Conservation (phyloP, 139 green algal genomes). For the Picochlorum sp. region DNA sequence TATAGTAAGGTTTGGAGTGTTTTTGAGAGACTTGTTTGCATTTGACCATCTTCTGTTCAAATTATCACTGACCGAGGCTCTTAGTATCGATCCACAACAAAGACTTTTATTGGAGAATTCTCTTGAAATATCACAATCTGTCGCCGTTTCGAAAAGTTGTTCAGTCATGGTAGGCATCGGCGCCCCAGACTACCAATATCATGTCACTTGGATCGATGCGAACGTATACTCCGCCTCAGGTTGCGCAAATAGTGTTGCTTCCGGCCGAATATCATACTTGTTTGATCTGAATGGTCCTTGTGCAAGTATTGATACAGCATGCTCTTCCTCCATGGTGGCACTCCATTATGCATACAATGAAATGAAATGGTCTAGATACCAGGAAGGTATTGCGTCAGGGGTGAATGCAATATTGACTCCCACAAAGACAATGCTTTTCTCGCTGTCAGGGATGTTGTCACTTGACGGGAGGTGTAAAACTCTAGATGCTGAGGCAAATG, state of each 20-base stretch:
- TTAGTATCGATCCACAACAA: constrained; percentile 65
- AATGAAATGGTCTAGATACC: constrained; percentile 17
- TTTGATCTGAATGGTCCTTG: constrained; percentile 63
- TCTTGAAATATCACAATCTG: constrained; percentile 10
- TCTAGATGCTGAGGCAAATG: constrained; percentile 47
- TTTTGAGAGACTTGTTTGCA: constrained; percentile 31
- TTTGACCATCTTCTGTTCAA: constrained; percentile 63
- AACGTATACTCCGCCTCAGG: constrained; percentile 62
- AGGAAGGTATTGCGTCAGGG: constrained; percentile 41
- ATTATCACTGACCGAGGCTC: constrained; percentile 30
- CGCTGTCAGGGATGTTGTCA: constrained; percentile 28
- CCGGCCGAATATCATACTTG: constrained; percentile 54
- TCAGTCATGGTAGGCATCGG: constrained; percentile 31
- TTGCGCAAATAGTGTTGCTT: constrained; percentile 34
- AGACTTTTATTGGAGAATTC: constrained; percentile 54
- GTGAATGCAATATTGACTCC: constrained; percentile 58
- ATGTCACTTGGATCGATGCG: constrained; percentile 8
- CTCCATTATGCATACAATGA: constrained; percentile 36
- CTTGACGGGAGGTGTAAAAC: constrained; percentile 44
- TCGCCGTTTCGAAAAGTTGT: not conserved
- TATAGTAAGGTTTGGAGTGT: constrained; percentile 43
- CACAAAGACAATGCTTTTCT: constrained; percentile 59
- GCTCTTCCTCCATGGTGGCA: constrained; percentile 67
- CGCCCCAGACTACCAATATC: constrained; percentile 12
- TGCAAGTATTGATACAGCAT: constrained; percentile 71